phyloP scores from a whole-genome alignment of 352 stramenopile genomes.

The Phytophthora litchii region DNA sequence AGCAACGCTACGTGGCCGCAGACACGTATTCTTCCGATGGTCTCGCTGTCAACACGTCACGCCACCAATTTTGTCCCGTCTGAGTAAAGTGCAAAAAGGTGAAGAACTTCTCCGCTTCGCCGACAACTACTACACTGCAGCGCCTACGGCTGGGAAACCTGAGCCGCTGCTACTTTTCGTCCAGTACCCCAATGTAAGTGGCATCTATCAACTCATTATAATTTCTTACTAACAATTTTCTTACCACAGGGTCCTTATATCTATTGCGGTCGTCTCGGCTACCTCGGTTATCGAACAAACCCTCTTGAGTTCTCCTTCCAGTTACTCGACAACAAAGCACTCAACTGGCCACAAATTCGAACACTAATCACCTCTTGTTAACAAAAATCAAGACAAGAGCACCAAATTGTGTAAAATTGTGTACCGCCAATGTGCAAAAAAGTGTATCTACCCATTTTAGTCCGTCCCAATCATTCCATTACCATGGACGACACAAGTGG shows the following conservation, averaged over 20 bases:
- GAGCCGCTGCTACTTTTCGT: constrained; percentile 31
- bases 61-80: constrained; percentile 18
- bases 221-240: constrained; percentile 4
- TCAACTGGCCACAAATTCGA: constrained; percentile 35
- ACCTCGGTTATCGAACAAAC: constrained; percentile 43
- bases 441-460: constrained; percentile 10
- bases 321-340: constrained; percentile 49
- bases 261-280: constrained; percentile 70
- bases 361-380: constrained; percentile 12
- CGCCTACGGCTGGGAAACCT: constrained; percentile 1
- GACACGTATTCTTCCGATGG: constrained; percentile 33
- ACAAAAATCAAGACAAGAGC: neutral
- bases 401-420: constrained; percentile 15
- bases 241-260: constrained; percentile 53
- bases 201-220: neutral
- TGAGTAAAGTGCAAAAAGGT: constrained; percentile 25
- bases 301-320: constrained; percentile 73
- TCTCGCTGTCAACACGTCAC: constrained; percentile 17
- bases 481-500: constrained; percentile 1
- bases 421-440: neutral
- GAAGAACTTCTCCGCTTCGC: constrained; percentile 21
- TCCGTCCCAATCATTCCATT: neutral
- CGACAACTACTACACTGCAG: constrained; percentile 17
- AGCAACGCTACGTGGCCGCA: constrained; percentile 5
- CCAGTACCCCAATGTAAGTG: constrained; percentile 33